Conservation (phyloP, 306 rosid species). For the Vigna unguiculata region DNA sequence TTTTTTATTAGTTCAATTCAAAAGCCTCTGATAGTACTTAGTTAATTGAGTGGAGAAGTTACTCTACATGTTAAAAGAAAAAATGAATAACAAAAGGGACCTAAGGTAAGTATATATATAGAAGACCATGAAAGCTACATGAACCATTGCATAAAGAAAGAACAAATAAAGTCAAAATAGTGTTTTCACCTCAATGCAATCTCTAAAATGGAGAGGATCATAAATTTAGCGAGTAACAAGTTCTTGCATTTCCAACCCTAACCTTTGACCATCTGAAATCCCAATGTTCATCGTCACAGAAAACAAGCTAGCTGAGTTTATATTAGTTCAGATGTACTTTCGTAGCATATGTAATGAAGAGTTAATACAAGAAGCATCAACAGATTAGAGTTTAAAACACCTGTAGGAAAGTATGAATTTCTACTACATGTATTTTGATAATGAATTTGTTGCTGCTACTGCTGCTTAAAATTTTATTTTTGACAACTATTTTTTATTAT, state of each 20-base stretch:
- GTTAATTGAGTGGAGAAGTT: not conserved
- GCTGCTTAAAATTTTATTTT: not conserved
- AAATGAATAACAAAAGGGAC: not conserved
- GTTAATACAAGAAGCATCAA: not conserved
- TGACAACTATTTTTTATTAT: not conserved
- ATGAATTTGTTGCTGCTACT: slow-evolving; percentile 4
- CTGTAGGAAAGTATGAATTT: not conserved
- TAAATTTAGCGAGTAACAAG: not conserved
- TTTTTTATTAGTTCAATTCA: slow-evolving; percentile 8
- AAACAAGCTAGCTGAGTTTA: slow-evolving; percentile 4
- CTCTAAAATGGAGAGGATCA: not conserved
- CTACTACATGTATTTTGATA: not conserved
- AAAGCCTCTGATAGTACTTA: not conserved
- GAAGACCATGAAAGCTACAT: not conserved
- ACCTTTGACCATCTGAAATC: not conserved
- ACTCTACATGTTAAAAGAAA: not conserved
- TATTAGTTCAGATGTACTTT: not conserved
- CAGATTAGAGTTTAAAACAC: not conserved
- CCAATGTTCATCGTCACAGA: not conserved
- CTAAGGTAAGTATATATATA: not conserved
- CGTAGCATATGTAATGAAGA: not conserved
- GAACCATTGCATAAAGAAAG: not conserved
- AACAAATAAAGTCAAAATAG: not conserved
- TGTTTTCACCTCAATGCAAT: slow-evolving; percentile 2
- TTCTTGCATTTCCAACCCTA: not conserved